Evolutionary conservation across 2,329 filamentous ascomycete genomes (phyloP), one percentile per base, ranked within the genome.

Genomic region (Ophiostoma triangulosporum): DNA sequence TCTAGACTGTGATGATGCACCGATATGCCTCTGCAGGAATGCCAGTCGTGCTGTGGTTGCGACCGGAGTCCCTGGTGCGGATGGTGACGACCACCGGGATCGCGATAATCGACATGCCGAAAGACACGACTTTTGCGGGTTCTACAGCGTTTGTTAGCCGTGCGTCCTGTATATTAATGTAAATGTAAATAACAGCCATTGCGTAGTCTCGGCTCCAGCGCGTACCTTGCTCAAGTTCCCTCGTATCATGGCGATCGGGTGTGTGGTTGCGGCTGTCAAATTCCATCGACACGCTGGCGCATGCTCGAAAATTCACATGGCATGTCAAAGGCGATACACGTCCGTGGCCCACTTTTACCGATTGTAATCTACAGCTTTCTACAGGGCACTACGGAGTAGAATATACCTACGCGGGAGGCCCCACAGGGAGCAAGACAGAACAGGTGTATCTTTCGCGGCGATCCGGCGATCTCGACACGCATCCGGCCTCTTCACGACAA

Each of bases 241-340:
- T 22, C 53, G 40, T 50, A 58, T 46, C 57, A 58, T 58, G 50
- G 43, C 53, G 54, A 40, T 36, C 35, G 38, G 20, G 11, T 45
- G 33, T 48, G 12, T 29, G 26, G 33, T 17, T 32, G 14, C n/a
- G n/a, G 38, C 52, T 53, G 22, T 31, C 31, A 14, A 17, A n/a
- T 43, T 40, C 31, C 36, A 29, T 49, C 17, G 20, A n/a, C 26
- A 38, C 29, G 20, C 45, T 46, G 36, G 51, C 52, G 32, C 38
- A 54, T 33, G 35, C 35, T 36, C 22, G 6, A 50, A 36, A 46
- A 45, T 43, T 46, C 43, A 27, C 29, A 11, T 17, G 15, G 5
- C 15, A n/a, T n/a, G n/a, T n/a, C n/a, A n/a, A n/a, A n/a, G 14
- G 22, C 38, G 20, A 43, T 43, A 26, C 40, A 27, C 4, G n/a